A percentile compares a stretch with the other conserved stretches of the same genome.
Evolutionary conservation across 495 filamentous ascomycete genomes (phyloP).

Genomic region (Friedmanniomyces endolithicus): DNA sequence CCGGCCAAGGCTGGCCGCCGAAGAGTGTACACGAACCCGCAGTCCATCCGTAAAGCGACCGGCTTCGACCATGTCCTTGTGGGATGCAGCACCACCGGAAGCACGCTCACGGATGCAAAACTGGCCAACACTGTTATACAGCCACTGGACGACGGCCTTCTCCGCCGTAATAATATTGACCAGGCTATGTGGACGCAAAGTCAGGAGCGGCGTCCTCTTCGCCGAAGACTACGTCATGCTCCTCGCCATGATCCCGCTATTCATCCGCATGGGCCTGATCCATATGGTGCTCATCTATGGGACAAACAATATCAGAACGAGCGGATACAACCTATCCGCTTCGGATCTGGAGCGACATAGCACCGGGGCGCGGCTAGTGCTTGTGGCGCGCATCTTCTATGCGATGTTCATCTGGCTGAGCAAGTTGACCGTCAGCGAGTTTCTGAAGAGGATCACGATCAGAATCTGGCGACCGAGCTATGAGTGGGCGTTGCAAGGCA

Average conservation of each 20-base stretch:
- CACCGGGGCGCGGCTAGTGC: slow-evolving; percentile 52
- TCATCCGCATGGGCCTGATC: slow-evolving; percentile 71
- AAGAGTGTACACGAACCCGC: no score
- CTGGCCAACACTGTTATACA: slow-evolving; percentile 52
- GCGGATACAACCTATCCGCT: slow-evolving; percentile 30
- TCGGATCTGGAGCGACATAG: slow-evolving; percentile 38
- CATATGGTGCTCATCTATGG: slow-evolving; percentile 75
- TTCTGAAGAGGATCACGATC: slow-evolving; percentile 66
- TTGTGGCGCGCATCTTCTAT: slow-evolving; percentile 54
- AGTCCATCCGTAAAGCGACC: no score
- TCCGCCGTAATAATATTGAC: slow-evolving; percentile 68
- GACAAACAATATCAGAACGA: slow-evolving; percentile 65
- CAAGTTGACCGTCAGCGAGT: slow-evolving; percentile 83
- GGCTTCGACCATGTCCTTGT: neutral
- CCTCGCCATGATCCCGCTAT: slow-evolving; percentile 62
- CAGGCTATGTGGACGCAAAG: slow-evolving; percentile 63
- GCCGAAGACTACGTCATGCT: slow-evolving; percentile 79
- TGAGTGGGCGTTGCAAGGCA: slow-evolving; percentile 49
- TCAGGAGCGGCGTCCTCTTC: slow-evolving; percentile 71
- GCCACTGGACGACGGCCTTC: slow-evolving; percentile 86
- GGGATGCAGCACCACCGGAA: slow-evolving; percentile 6
- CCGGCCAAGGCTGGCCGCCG: no score
- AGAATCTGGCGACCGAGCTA: slow-evolving; percentile 60
- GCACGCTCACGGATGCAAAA: slow-evolving; percentile 11
- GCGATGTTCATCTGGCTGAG: slow-evolving; percentile 74